Evolutionary conservation across 768 basidiomycete genomes (phyloP).

Genomic region (Phylloporus sp.): DNA sequence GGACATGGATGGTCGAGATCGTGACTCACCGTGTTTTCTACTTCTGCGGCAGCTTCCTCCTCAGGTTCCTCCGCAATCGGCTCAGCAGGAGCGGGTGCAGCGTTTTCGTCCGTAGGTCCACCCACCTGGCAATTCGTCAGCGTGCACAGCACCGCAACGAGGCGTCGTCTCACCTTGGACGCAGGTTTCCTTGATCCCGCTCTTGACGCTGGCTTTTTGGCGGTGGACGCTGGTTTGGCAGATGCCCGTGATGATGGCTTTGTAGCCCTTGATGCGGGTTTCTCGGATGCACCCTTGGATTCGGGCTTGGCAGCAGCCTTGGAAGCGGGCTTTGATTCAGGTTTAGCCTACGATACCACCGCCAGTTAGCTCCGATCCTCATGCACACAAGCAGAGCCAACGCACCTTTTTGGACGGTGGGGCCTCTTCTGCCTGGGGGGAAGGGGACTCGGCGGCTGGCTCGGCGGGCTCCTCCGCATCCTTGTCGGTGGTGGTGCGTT

Average conservation of each 20-base stretch:
- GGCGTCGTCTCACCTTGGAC: conserved; percentile 46
- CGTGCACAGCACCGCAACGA: background rate
- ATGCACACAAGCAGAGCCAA: conserved; percentile 4
- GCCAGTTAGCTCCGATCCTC: background rate
- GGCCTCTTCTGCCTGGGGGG: conserved; percentile 34
- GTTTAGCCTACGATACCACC: conserved; percentile 36
- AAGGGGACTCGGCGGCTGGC: conserved; percentile 39
- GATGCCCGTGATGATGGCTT: conserved; percentile 40
- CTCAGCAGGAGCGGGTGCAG: conserved; percentile 36
- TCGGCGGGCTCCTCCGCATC: conserved; percentile 35
- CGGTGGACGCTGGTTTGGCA: conserved; percentile 42
- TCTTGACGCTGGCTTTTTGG: conserved; percentile 53
- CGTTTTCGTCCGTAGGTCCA: conserved; percentile 35
- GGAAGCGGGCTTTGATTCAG: conserved; percentile 31
- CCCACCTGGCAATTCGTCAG: conserved; percentile 26
- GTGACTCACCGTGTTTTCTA: conserved; percentile 29
- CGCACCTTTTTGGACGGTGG: conserved; percentile 66
- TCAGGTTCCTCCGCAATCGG: conserved; percentile 59
- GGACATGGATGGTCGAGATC: background rate
- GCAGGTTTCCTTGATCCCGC: conserved; percentile 60
- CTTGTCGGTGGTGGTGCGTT: conserved; percentile 45
- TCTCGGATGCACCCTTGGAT: conserved; percentile 34
- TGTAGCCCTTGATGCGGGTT: conserved; percentile 40
- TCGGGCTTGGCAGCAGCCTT: conserved; percentile 31
- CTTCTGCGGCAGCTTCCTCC: conserved; percentile 39